Base-by-base conservation (phyloP, 2,329 filamentous ascomycete species). In the Alternaria sp. region DNA sequence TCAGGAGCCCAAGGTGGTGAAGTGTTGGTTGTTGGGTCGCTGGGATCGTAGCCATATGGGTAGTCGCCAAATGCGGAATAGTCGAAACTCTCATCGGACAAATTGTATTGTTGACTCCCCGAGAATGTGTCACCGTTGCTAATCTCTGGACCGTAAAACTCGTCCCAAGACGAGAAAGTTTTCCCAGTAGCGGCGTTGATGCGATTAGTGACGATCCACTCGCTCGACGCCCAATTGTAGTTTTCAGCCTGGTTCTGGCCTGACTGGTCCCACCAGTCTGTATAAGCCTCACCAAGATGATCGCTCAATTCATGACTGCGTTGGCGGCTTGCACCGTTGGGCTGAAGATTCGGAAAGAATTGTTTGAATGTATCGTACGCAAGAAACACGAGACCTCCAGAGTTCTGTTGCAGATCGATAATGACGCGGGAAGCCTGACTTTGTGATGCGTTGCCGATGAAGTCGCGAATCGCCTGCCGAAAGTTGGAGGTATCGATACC, bases 361-460 rank as follows among this genome's bases (percentile, higher is more conserved):
- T 83, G 80, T 18, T 80, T 80, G 67, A 88, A 88, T 0, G 72
- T 70, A 26, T 71, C 73, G 46, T 73, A 75, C 5, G 72, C 78
- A 2, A 77, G 69, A 8, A 71, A 51, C 1, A 72, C 63, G 1
- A 57, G 60, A 6, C 89, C 89, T 15, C 89, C 89, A 0, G 78
- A 78, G 65, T 91, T 92, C 2, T 79, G 82, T 11, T 85, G 84
- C 5, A 91, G 70, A 66, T 92, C 89, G 61, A 91, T 86, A 15
- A 91, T 79, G 1, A 91, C 78, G 67, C 85, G 87, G 14, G 79
- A 84, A 66, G 86, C 86, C 3, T 82, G 81, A 5, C 78, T 77
- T 1, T 71, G 65, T 30, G 82, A 81, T 9, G 82, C 81, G 20
- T 80, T 76, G 0, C 77, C 73, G 14, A 88, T 76, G 65, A 88